Evolutionary conservation across 1,139 yeast genomes (phyloP).

Genomic region (Geotrichum macrosporum): DNA sequence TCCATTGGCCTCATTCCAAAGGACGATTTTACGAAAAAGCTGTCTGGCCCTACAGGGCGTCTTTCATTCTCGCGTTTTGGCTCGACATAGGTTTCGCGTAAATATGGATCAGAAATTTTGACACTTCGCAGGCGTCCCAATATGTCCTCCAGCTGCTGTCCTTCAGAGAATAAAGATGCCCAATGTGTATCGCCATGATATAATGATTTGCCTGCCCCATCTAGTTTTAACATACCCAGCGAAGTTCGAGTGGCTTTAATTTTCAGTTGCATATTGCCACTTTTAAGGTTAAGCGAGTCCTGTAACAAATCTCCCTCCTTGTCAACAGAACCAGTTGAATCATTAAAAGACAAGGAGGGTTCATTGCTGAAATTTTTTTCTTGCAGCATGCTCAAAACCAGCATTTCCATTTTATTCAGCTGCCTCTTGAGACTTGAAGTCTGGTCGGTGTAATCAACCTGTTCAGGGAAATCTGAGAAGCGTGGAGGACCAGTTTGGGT

Average conservation of each 20-base stretch:
- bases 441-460: conserved; percentile 4
- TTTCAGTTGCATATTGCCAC: background rate
- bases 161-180: conserved; percentile 35
- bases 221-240: conserved; percentile 38
- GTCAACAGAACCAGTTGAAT: conserved; percentile 7
- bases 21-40: background rate
- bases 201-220: conserved; percentile 34
- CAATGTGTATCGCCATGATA: conserved; percentile 40
- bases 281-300: conserved; percentile 11
- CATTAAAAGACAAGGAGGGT: background rate
- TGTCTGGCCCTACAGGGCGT: conserved; percentile 18
- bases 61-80: no score
- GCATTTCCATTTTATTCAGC: conserved; percentile 34
- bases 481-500: conserved; percentile 8
- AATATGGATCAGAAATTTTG: no score
- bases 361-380: conserved; percentile 11
- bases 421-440: conserved; percentile 29
- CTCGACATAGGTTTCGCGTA: no score
- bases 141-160: conserved; percentile 21
- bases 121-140: background rate
- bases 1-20: conserved; percentile 21
- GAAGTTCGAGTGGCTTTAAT: conserved; percentile 31
- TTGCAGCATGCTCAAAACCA: conserved; percentile 30
- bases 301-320: no score
- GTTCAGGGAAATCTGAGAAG: conserved; percentile 8